phyloP scores from a whole-genome alignment of 257 asterid species.

The Haberlea rhodopensis region DNA sequence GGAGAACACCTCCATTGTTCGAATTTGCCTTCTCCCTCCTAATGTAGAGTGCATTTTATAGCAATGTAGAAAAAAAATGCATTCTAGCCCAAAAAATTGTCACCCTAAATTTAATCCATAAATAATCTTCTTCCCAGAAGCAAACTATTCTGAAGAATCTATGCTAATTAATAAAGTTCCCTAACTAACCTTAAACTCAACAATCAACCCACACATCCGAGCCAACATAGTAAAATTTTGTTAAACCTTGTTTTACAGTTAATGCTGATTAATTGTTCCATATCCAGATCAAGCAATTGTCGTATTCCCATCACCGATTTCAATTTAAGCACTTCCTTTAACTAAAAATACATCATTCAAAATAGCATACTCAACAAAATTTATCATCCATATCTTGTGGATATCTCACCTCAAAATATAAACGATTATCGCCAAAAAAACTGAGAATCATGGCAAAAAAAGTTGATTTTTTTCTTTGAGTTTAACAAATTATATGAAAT shows the following conservation, averaged over 20 bases:
- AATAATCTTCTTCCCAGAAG: not conserved
- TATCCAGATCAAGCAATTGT: slow-evolving; percentile 4
- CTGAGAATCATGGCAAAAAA: not conserved
- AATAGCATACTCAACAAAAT: not conserved
- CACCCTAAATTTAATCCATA: too few species aligned
- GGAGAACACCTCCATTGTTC: not conserved
- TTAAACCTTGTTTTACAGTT: not conserved
- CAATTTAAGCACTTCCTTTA: not conserved
- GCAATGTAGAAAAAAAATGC: not conserved
- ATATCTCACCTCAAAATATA: slow-evolving; percentile 1
- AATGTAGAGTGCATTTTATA: not conserved
- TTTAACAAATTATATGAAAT: not conserved
- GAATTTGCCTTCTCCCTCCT: not conserved
- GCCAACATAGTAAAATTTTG: not conserved
- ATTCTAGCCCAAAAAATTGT: not conserved
- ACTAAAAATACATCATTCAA: not conserved
- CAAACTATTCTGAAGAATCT: too few species aligned
- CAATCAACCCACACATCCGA: not conserved
- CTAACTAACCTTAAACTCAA: not conserved
- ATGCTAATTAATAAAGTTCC: not conserved
- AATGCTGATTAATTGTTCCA: not conserved
- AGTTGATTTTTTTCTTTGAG: not conserved
- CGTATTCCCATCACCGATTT: not conserved
- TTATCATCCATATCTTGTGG: slow-evolving; percentile 8
- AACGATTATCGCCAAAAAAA: too few species aligned